These are phyloP conservation scores for Mantamonas sphyraenae DNA, from an alignment of 78 protist species.

Conservation along the genomic window DNA sequence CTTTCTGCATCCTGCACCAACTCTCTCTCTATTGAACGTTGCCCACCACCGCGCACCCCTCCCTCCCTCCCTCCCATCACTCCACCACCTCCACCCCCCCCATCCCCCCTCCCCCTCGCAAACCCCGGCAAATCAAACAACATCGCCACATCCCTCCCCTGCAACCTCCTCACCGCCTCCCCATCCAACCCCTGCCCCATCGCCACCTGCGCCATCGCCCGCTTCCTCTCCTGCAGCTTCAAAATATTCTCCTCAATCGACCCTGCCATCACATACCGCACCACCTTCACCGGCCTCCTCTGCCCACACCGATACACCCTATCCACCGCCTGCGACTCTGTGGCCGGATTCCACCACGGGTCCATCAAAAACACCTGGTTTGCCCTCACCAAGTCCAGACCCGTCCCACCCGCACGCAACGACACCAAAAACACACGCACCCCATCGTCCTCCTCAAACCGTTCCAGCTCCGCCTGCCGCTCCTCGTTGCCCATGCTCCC, in stretches of 20 bases:
- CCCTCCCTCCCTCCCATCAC: too few relatives aligned
- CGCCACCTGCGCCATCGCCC: too few relatives aligned
- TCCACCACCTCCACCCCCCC: too few relatives aligned
- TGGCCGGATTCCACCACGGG: conserved; percentile 67
- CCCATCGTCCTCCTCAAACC: conserved; percentile 33
- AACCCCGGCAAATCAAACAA: too few relatives aligned
- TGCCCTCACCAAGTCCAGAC: conserved; percentile 85
- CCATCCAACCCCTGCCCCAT: too few relatives aligned
- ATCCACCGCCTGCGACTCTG: conserved; percentile 87
- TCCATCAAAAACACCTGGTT: conserved; percentile 69
- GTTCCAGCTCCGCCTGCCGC: background rate
- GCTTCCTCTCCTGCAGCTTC: conserved; percentile 13
- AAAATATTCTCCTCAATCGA: conserved; percentile 33
- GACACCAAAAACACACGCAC: conserved; percentile 50
- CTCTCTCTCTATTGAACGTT: too few relatives aligned
- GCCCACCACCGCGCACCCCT: too few relatives aligned
- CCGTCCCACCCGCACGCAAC: conserved; percentile 88
- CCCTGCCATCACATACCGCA: conserved; percentile 7
- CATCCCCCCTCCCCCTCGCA: too few relatives aligned
- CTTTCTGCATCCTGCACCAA: too few relatives aligned
- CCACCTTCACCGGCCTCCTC: conserved; percentile 21
- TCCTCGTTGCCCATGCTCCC: too few relatives aligned
- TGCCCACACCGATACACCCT: conserved; percentile 71
- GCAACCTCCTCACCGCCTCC: too few relatives aligned
- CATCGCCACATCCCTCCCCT: too few relatives aligned